These are phyloP conservation scores for Rutstroemia sp. DNA, from an alignment of 2,329 filamentous ascomycete genomes.

Conservation along the genomic window DNA sequence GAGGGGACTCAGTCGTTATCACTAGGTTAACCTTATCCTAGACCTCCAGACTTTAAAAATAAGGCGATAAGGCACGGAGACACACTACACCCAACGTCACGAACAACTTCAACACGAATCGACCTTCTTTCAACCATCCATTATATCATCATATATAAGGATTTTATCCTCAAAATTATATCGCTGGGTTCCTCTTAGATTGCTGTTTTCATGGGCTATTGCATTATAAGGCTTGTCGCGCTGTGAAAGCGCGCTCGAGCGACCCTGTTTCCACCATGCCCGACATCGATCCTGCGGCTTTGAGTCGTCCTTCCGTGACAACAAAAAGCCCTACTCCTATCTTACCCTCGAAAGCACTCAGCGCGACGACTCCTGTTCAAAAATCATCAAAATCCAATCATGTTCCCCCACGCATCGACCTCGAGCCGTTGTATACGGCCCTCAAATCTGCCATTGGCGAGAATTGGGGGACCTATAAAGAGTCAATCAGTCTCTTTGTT, in stretches of 20 bases:
- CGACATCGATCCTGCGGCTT: constrained; percentile 64
- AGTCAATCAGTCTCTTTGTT: constrained; percentile 54
- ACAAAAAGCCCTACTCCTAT: constrained; percentile 52
- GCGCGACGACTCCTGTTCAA: constrained; percentile 41
- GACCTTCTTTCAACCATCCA: constrained; percentile 17
- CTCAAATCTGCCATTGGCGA: constrained; percentile 55
- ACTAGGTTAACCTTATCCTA: constrained; percentile 4
- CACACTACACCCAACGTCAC: constrained; percentile 13
- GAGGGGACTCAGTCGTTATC: not conserved
- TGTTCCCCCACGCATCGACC: constrained; percentile 59
- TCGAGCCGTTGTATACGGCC: constrained; percentile 56
- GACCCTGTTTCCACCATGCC: constrained; percentile 42
- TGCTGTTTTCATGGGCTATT: constrained; percentile 24
- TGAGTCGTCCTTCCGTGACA: constrained; percentile 47
- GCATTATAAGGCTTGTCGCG: constrained; percentile 18
- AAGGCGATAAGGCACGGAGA: constrained; percentile 4
- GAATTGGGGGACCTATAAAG: constrained; percentile 59
- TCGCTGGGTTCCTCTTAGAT: constrained; percentile 19
- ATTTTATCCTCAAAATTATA: constrained; percentile 19
- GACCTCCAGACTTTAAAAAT: constrained; percentile 7
- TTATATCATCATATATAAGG: constrained; percentile 11
- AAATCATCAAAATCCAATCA: constrained; percentile 50
- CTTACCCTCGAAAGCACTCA: constrained; percentile 51
- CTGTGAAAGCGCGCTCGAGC: constrained; percentile 21
- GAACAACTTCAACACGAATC: constrained; percentile 7